A percentile compares a stretch with the other conserved stretches of the same genome.
These are phyloP conservation scores for Arabidopsis thaliana DNA, from an alignment of 345 rosid genomes.

Conservation along the genomic window DNA sequence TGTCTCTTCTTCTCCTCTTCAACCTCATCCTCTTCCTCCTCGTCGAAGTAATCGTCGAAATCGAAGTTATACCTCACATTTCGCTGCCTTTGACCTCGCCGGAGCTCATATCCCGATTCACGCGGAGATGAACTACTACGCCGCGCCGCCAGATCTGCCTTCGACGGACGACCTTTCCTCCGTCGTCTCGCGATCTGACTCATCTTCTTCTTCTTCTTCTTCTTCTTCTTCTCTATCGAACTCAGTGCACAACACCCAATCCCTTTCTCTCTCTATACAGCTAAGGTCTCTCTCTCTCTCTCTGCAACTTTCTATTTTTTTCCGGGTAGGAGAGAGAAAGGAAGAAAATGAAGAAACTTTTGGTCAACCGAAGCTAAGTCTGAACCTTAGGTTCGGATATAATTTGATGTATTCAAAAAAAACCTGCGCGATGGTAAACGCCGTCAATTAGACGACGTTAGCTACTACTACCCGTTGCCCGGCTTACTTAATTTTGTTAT, in stretches of 20 bases:
- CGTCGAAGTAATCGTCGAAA: slow-evolving; percentile 77
- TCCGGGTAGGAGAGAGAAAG: slow-evolving; percentile 47
- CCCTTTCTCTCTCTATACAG: slow-evolving; percentile 51
- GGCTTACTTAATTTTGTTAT: not conserved
- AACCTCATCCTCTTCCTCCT: slow-evolving; percentile 56
- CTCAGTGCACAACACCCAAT: slow-evolving; percentile 33
- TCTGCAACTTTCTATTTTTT: slow-evolving; percentile 40
- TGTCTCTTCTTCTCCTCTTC: slow-evolving; percentile 69
- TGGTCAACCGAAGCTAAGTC: slow-evolving; percentile 51
- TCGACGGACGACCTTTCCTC: slow-evolving; percentile 97
- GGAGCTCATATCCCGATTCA: slow-evolving; percentile 48
- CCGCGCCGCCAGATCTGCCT: slow-evolving; percentile 85
- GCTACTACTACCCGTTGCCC: slow-evolving; percentile 61
- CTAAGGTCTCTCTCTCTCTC: slow-evolving; percentile 38
- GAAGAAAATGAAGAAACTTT: slow-evolving; percentile 20
- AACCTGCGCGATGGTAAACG: slow-evolving; percentile 45
- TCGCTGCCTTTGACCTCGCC: slow-evolving; percentile 77
- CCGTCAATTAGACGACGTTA: slow-evolving; percentile 51
- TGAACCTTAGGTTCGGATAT: slow-evolving; percentile 51
- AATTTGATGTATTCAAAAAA: slow-evolving; percentile 40
- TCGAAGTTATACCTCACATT: slow-evolving; percentile 83
- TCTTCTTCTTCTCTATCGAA: slow-evolving; percentile 36
- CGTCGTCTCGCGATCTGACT: slow-evolving; percentile 91
- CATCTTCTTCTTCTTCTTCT: slow-evolving; percentile 50
- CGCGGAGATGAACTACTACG: slow-evolving; percentile 46